Conservation (phyloP, 2,329 filamentous ascomycete genomes). For the Helotiales sp. region DNA sequence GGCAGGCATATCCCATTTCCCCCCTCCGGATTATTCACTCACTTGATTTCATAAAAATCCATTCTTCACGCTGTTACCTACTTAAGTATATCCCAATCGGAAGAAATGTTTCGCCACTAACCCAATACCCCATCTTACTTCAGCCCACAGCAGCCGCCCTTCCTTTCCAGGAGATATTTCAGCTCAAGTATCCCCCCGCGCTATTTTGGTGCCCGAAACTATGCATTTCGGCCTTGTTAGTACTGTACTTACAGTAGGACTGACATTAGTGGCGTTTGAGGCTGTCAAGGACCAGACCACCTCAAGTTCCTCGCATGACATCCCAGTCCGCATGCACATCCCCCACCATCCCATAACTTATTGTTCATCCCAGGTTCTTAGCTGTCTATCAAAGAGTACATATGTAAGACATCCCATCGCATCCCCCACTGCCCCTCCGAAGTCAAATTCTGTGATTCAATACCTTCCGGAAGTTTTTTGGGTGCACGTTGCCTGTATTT, state of each 20-base stretch:
- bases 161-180: not conserved
- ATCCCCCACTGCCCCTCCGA: not conserved
- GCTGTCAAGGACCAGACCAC: not conserved
- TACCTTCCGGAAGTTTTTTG: not conserved
- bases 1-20: too few species aligned
- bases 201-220: too few species aligned
- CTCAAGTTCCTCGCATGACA: not conserved
- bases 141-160: too few species aligned
- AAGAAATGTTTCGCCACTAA: too few species aligned
- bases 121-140: too few species aligned
- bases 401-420: constrained; percentile 3
- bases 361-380: not conserved
- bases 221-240: too few species aligned
- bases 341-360: not conserved
- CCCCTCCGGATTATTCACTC: too few species aligned
- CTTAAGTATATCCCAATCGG: too few species aligned
- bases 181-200: too few species aligned
- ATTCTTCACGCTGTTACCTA: too few species aligned
- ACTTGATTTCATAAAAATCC: too few species aligned
- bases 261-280: not conserved
- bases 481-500: not conserved
- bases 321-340: not conserved
- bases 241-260: not conserved
- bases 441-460: not conserved
- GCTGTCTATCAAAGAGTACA: not conserved